Evolutionary conservation across 495 filamentous ascomycete species (phyloP).

Genomic region (Cairneyella variabilis): DNA sequence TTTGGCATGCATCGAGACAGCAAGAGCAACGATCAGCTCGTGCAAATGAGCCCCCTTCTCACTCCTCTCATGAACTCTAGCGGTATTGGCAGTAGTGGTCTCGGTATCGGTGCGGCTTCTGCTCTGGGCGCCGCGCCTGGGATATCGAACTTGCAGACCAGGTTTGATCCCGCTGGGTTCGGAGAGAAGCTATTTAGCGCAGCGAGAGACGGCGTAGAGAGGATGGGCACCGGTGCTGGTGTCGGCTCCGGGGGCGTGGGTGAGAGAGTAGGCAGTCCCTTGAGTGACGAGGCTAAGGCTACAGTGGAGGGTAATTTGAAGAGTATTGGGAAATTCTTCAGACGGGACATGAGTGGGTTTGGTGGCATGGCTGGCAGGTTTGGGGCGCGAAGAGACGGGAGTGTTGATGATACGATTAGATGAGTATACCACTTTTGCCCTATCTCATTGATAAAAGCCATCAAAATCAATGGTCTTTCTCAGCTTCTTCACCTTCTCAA

Average conservation of each 20-base stretch:
- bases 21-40: slow-evolving; percentile 44
- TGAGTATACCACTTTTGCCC: too few species aligned
- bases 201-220: slow-evolving; percentile 85
- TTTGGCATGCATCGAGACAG: slow-evolving; percentile 69
- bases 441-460: too few species aligned
- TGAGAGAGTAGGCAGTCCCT: slow-evolving; percentile 22
- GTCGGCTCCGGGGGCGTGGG: slow-evolving; percentile 30
- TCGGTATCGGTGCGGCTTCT: slow-evolving; percentile 29
- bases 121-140: slow-evolving; percentile 33
- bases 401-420: slow-evolving; percentile 24
- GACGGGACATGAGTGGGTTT: slow-evolving; percentile 79
- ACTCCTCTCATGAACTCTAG: slow-evolving; percentile 52
- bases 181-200: slow-evolving; percentile 72
- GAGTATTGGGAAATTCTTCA: slow-evolving; percentile 96
- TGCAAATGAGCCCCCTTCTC: slow-evolving; percentile 54
- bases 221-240: slow-evolving; percentile 64
- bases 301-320: slow-evolving; percentile 88
- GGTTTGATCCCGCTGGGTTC: slow-evolving; percentile 73
- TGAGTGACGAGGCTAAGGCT: slow-evolving; percentile 37
- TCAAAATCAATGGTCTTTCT: too few species aligned
- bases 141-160: slow-evolving; percentile 39
- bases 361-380: slow-evolving; percentile 56
- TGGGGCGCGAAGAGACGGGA: slow-evolving; percentile 20
- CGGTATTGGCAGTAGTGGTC: slow-evolving; percentile 27
- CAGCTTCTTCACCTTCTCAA: too few species aligned